These are phyloP conservation scores for Stylosanthes scabra DNA, from an alignment of 331 rosid genomes.

Conservation along the genomic window DNA sequence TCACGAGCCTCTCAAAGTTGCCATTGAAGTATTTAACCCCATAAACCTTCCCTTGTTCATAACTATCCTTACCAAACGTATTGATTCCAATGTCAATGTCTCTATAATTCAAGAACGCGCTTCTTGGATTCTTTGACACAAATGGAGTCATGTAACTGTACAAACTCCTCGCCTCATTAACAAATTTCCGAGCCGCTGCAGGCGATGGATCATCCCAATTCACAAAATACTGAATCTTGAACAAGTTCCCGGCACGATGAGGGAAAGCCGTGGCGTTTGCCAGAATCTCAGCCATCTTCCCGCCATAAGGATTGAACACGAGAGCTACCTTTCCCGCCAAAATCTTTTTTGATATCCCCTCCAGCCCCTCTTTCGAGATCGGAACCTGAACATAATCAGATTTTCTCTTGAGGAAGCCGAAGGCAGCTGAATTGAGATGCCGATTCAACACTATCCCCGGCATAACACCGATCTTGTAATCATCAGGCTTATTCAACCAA, in stretches of 20 bases:
- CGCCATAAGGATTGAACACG: constrained; percentile 61
- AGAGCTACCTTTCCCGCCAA: constrained; percentile 47
- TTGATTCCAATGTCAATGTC: constrained; percentile 54
- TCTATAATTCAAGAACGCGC: constrained; percentile 49
- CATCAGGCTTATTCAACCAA: constrained; percentile 32
- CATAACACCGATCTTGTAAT: constrained; percentile 17
- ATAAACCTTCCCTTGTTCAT: constrained; percentile 42
- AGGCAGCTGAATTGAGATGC: constrained; percentile 29
- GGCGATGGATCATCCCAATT: constrained; percentile 38
- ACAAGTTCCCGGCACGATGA: constrained; percentile 48
- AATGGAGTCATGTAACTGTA: constrained; percentile 50
- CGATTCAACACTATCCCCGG: constrained; percentile 36
- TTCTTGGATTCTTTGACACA: constrained; percentile 54
- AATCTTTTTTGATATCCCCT: constrained; percentile 42
- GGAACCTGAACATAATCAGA: constrained; percentile 48
- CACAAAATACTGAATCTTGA: constrained; percentile 48
- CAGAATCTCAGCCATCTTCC: too few species aligned
- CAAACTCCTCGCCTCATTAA: constrained; percentile 31
- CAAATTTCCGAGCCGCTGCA: background rate
- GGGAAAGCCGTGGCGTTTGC: constrained; percentile 50
- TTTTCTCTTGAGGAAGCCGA: constrained; percentile 46
- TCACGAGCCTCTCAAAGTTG: constrained; percentile 49
- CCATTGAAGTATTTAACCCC: constrained; percentile 41
- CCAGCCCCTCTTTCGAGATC: constrained; percentile 41
- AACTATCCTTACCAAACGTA: constrained; percentile 32